Evolutionary conservation across 2,329 filamentous ascomycete genomes (phyloP), one percentile per base, ranked within the genome.

Genomic region (Sporothrix protearum): DNA sequence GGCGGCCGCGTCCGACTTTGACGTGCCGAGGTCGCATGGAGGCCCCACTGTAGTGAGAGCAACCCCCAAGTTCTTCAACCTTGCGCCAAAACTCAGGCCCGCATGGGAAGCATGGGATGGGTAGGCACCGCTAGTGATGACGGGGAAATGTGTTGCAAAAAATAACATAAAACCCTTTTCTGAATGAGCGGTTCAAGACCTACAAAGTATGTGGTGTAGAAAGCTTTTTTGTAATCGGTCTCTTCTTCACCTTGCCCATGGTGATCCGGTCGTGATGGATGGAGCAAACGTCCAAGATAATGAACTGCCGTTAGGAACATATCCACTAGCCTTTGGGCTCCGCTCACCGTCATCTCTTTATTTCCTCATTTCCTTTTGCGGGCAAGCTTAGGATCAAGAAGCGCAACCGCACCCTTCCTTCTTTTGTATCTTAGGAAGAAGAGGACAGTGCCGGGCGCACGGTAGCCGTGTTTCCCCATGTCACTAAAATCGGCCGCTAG

Each of bases 321-420:
- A 33, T 57, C 33, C 12, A 28, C 19, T 16, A 3, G 3, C 14
- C 2, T 57, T 10, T 12, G 42, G 42, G 14, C 42, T 19, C 14
- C 33, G 57, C 16, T 42, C 10, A 39, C 33, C 19, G 57, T 63
- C 22, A 4, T 12, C 10, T 33, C n/a, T 63, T 63, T 67, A 16
- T 67, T 49, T 67, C 51, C 45, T 67, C 45, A 47, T 66, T 66
- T 28, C 61, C 61, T 51, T 28, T 19, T 36, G 47, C 33, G 47
- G 64, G 28, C 47, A 55, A 51, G 64, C 47, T 30, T 30, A 55
- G 64, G 64, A 68, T 68, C 64, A 68, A 68, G 19, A 53, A 53
- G 30, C 30, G 39, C 30, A 36, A 39, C 39, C 9, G 19, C 33
- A 14, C n/a, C 42, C 42, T 47, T 14, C 42, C 6, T 19, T 47